These are phyloP conservation scores for Gnomoniopsis smithogilvyi DNA, from an alignment of 2,329 filamentous ascomycete genomes.

Conservation along the genomic window DNA sequence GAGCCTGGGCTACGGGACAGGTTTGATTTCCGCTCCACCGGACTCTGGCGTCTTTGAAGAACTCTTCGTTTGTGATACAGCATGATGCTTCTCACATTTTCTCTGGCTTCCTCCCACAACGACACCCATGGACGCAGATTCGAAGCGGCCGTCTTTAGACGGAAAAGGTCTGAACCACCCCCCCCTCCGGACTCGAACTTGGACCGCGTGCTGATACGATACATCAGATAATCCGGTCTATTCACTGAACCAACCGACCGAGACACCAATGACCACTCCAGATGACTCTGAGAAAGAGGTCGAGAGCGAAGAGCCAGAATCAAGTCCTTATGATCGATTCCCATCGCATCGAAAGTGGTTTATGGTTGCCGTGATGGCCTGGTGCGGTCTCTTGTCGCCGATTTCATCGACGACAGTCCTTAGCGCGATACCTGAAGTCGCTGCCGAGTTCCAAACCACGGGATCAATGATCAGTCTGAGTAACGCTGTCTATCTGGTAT, in stretches of 20 bases:
- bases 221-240: not conserved
- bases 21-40: not conserved
- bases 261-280: not conserved
- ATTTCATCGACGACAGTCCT: constrained; percentile 8
- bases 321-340: constrained; percentile 8
- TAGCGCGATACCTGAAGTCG: constrained; percentile 10
- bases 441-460: constrained; percentile 2
- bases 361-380: constrained; percentile 11
- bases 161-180: not conserved
- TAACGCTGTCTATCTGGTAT: constrained; percentile 57
- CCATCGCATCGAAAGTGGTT: constrained; percentile 4
- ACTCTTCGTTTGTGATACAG: not conserved
- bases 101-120: not conserved
- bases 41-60: not conserved
- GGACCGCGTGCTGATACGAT: not conserved
- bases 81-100: not conserved
- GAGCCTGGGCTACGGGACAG: not conserved
- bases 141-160: not conserved
- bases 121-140: not conserved
- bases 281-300: constrained; percentile 3
- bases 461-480: constrained; percentile 13
- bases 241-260: not conserved
- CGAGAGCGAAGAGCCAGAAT: not conserved
- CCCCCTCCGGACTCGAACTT: not conserved
- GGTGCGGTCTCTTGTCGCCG: constrained; percentile 11